Evolutionary conservation across 2,329 filamentous ascomycete species (phyloP), one percentile per base, ranked within the genome.

Genomic region (Botrytis fragariae): DNA sequence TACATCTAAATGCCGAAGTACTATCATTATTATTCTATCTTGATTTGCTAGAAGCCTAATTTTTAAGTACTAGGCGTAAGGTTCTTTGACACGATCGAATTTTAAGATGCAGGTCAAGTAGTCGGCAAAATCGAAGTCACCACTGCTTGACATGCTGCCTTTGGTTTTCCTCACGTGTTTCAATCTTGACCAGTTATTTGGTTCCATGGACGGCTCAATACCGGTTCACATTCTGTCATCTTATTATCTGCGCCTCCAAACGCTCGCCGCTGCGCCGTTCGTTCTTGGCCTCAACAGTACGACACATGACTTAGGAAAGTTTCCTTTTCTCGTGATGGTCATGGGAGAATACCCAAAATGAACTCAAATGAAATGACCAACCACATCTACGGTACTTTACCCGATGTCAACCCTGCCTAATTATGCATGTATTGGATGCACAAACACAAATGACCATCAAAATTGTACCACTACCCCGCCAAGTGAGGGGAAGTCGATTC

Each of bases 401-500:
- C 65, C 65, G 16, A 57, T 57, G 2, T 32, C 4, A n/a, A n/a
- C 63, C 44, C 63, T 67, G 29, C 65, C n/a, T 54, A 57, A 45
- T 18, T 39, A 22, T 42, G 35, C 48, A 68, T 57, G 25, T 25
- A 57, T 68, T 54, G n/a, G 62, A 32, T 57, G 65, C 48, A 57
- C 48, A 54, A 57, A 22, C 45, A 57, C 69, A 71, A 71, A 64
- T 71, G 69, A 71, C 35, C 54, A 61, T 70, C 35, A 39, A 9
- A 61, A 18, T 29, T 54, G 51, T 54, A 54, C 29, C n/a, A 29
- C 25, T 51, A 44, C 37, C 62, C 71, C 37, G 62, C 71, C 62
- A 72, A 72, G 39, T 72, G 71, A 72, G 71, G 71, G 71, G 71
- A 69, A 72, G 44, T 60, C 16, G 48, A 48, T 63, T 67, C 32